Conservation (phyloP, 1,284 basidiomycete species). For the Ganoderma multipileum region DNA sequence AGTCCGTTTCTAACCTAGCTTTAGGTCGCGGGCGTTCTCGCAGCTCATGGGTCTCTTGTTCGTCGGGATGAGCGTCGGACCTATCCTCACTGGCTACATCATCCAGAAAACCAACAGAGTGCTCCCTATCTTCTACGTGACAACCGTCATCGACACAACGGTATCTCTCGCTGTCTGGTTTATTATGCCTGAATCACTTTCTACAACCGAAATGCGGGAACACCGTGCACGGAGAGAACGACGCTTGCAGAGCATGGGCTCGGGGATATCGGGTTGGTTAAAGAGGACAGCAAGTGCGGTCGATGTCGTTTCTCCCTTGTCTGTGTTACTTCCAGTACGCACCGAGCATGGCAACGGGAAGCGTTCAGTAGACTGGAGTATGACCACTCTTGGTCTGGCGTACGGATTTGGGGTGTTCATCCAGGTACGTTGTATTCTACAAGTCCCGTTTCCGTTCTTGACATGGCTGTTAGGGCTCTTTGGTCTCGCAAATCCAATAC, state of each 20-base stretch:
- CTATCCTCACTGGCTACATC: conserved; percentile 68
- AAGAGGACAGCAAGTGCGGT: conserved; percentile 38
- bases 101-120: conserved; percentile 61
- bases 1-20: not conserved
- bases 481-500: conserved; percentile 51
- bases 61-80: conserved; percentile 74
- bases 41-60: conserved; percentile 63
- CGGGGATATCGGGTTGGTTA: conserved; percentile 25
- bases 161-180: conserved; percentile 58
- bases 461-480: not conserved
- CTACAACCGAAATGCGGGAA: conserved; percentile 37
- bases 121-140: conserved; percentile 75
- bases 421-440: conserved; percentile 31
- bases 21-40: conserved; percentile 64
- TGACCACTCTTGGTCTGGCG: conserved; percentile 62
- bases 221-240: conserved; percentile 38
- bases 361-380: conserved; percentile 66
- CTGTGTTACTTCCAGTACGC: conserved; percentile 62
- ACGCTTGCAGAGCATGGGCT: conserved; percentile 20
- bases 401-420: conserved; percentile 61
- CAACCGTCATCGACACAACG: conserved; percentile 51
- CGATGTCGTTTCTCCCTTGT: conserved; percentile 62
- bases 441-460: not conserved
- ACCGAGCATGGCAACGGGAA: conserved; percentile 39
- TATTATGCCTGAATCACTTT: conserved; percentile 77